phyloP scores from a whole-genome alignment of 2,329 filamentous ascomycete species.

The Dactylellina haptotyla region DNA sequence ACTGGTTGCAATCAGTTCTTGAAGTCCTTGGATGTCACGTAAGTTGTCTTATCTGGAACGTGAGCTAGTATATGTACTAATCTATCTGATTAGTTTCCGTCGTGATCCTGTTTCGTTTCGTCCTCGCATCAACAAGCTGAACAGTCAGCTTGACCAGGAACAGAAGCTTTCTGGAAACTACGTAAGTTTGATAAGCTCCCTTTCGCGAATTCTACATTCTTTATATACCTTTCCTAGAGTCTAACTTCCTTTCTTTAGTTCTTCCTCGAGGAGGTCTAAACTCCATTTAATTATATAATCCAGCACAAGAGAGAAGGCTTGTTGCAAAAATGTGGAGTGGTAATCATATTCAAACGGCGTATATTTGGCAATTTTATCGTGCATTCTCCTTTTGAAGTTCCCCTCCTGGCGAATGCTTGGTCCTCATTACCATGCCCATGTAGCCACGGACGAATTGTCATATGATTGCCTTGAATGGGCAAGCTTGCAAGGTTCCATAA shows the following conservation, averaged over 20 bases:
- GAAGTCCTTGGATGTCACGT: constrained; percentile 92
- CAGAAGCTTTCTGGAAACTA: constrained; percentile 95
- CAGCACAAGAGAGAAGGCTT: constrained; percentile 14
- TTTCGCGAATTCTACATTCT: constrained; percentile 28
- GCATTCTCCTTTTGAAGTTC: constrained; percentile 22
- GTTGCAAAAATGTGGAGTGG: constrained; percentile 29
- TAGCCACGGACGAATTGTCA: no score
- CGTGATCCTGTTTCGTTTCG: constrained; percentile 96
- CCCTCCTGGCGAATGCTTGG: no score
- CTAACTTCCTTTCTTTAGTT: constrained; percentile 69
- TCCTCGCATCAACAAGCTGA: constrained; percentile 97
- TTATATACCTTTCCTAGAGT: no score
- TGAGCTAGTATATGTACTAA: constrained; percentile 9
- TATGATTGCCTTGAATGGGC: no score
- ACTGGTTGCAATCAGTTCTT: constrained; percentile 97
- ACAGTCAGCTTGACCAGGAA: constrained; percentile 96
- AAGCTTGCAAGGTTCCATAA: no score
- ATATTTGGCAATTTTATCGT: constrained; percentile 27
- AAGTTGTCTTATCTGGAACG: constrained; percentile 5
- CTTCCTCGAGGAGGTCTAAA: constrained; percentile 86
- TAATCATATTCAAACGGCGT: constrained; percentile 32
- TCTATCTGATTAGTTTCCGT: constrained; percentile 77
- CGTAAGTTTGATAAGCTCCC: constrained; percentile 66
- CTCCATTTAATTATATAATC: constrained; percentile 16
- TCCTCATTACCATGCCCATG: no score